These are phyloP conservation scores for Acorus gramineus DNA, from an alignment of 106 monocot genomes.

Conservation along the genomic window DNA sequence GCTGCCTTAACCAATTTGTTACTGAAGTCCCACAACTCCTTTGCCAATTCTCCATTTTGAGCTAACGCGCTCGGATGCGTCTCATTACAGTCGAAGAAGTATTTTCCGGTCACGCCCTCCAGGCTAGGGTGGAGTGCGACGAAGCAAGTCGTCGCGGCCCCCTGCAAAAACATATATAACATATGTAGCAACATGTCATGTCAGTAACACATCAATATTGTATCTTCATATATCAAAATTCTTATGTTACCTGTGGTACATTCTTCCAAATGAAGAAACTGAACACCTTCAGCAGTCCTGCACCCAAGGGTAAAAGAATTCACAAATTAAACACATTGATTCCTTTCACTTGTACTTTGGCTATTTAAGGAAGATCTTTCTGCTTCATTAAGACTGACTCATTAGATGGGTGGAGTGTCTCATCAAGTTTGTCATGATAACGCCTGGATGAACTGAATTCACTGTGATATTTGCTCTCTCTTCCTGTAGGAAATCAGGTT, in stretches of 20 bases:
- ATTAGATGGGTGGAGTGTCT: constrained; percentile 63
- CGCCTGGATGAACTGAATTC: constrained; percentile 85
- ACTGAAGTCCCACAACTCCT: constrained; percentile 75
- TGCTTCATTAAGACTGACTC: constrained; percentile 33
- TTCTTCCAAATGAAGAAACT: constrained; percentile 80
- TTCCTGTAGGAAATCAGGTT: constrained; percentile 26
- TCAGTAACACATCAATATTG: too few relatives aligned
- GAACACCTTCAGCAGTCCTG: constrained; percentile 45
- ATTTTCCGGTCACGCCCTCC: constrained; percentile 61
- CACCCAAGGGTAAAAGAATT: constrained; percentile 6
- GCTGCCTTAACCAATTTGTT: constrained; percentile 37
- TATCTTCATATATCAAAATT: too few relatives aligned
- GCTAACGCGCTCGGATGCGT: constrained; percentile 32
- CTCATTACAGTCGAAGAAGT: constrained; percentile 84
- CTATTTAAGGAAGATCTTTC: neutral
- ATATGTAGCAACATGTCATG: too few relatives aligned
- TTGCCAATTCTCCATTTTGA: constrained; percentile 36
- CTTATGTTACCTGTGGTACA: constrained; percentile 65
- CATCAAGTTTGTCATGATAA: constrained; percentile 92
- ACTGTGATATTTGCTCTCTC: constrained; percentile 76
- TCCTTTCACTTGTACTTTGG: neutral
- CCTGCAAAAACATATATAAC: constrained; percentile 24
- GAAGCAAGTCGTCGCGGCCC: constrained; percentile 83
- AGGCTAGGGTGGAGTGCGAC: constrained; percentile 63
- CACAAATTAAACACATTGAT: neutral